Percentiles rank a stretch among this genome's conserved stretches.
Conservation (phyloP, 75 land plant genomes). For the Cryptomeria japonica region DNA sequence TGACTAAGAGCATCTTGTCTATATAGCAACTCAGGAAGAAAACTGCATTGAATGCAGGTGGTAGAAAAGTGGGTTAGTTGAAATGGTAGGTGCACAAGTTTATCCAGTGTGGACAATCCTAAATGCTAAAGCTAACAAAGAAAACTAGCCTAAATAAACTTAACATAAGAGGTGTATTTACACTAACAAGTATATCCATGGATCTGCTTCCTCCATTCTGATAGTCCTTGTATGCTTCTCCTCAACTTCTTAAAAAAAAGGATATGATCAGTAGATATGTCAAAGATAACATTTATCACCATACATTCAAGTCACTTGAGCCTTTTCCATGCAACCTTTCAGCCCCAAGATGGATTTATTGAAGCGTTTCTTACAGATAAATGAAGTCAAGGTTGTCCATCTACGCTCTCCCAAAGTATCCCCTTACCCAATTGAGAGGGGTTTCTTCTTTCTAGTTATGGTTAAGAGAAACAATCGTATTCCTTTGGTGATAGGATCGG, state of each 20-base stretch:
- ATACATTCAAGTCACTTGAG: not conserved
- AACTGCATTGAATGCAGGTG: no score
- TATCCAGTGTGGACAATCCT: no score
- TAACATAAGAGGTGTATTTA: no score
- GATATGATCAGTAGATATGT: no score
- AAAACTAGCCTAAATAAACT: no score
- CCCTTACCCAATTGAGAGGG: not conserved
- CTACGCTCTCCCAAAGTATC: not conserved
- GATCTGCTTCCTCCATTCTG: not conserved
- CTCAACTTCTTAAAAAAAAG: not conserved
- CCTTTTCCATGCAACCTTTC: not conserved
- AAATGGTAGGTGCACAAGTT: no score
- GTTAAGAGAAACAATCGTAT: not conserved
- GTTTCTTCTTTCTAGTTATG: not conserved
- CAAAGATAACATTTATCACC: not conserved
- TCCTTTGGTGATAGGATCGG: not conserved
- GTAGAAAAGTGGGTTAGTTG: no score
- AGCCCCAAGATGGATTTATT: not conserved
- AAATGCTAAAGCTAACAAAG: no score
- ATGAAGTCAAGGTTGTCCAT: not conserved
- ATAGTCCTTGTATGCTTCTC: not conserved
- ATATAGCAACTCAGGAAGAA: no score
- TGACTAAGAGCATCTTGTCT: no score
- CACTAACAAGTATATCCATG: not conserved
- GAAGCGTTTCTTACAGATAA: not conserved